Evolutionary conservation across 768 basidiomycete genomes (phyloP), one percentile per base, ranked within the genome.

Genomic region (Phaffia tasmanica): DNA sequence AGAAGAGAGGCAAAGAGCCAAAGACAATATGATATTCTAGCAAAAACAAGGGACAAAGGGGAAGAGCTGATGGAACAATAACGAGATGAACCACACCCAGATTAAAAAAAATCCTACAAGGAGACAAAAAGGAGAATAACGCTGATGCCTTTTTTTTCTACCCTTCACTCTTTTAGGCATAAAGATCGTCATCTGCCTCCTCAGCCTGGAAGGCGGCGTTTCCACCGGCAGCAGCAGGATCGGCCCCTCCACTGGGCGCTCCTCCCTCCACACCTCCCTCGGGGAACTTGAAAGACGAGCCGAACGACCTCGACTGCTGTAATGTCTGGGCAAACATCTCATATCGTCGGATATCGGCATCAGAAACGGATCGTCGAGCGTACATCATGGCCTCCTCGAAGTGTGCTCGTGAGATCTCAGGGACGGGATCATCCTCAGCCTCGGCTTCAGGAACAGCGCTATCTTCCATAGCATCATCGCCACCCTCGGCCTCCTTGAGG

Each of bases 351-450:
- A 68, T 62, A 35, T 65, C 57, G 58, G 63, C 57, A 50, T 70
- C 70, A 21, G 67, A 64, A 6, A 68, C 62, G 16, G 92, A 97
- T 62, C 95, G 87, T 76, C 95, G 87, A 69, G 95, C 93, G 73
- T 83, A 98, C 78, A 87, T 86, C 93, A 98, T 98, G 1, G 95
- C 93, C 79, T 98, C 94, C 79, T 98, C 94, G 72, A 98, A 98
- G 81, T 98, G 94, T 0, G 86, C 90, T 73, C 85, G 85, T n/a
- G 74, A 75, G 64, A 76, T 76, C 51, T 75, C 70, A 19, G 75
- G 75, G 30, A 97, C 92, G 6, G 89, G 90, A 72, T 94, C 94
- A 35, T 91, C 89, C 63, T 85, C 86, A 4, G 4, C 35, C 50
- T 76, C 76, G 27, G 25, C 55, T 53, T 68, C 63, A 3, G 25